Percentiles rank a stretch among this genome's conserved stretches.
Conservation (phyloP, 306 rosid genomes). For the Phaseolus lunatus region DNA sequence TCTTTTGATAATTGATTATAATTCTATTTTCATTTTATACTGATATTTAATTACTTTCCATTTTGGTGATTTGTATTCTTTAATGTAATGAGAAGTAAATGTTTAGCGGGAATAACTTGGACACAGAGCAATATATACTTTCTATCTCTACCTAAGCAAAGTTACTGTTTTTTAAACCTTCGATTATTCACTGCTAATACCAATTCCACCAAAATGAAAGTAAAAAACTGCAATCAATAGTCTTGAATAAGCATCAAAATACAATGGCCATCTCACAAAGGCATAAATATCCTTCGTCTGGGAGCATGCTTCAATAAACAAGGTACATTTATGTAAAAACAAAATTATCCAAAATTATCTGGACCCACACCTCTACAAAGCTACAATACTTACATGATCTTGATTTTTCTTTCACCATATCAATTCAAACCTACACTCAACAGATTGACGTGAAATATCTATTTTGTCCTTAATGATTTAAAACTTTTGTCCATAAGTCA, state of each 20-base stretch:
- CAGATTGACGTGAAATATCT: too few species aligned
- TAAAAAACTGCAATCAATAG: constrained; percentile 35
- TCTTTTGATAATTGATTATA: too few species aligned
- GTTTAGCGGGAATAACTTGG: background rate
- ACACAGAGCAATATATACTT: background rate
- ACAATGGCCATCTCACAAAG: constrained; percentile 25
- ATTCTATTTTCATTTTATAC: too few species aligned
- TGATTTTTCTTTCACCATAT: too few species aligned
- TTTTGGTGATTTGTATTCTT: background rate
- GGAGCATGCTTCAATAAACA: constrained; percentile 44
- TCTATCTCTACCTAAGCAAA: background rate
- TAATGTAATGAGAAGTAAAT: background rate
- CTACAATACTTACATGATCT: constrained; percentile 2
- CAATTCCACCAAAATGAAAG: constrained; percentile 11
- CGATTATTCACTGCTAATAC: background rate
- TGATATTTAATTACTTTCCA: too few species aligned
- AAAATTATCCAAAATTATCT: constrained; percentile 31
- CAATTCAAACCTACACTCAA: too few species aligned
- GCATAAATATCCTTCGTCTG: constrained; percentile 7
- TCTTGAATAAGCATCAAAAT: constrained; percentile 3
- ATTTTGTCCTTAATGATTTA: too few species aligned
- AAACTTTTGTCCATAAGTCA: too few species aligned
- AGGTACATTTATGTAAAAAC: constrained; percentile 17
- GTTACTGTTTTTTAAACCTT: background rate
- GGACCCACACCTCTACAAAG: constrained; percentile 50